Percentiles rank a stretch among this genome's conserved stretches.
These are phyloP conservation scores for Wickerhamiella galacta DNA, from an alignment of 805 yeast genomes.

Conservation along the genomic window DNA sequence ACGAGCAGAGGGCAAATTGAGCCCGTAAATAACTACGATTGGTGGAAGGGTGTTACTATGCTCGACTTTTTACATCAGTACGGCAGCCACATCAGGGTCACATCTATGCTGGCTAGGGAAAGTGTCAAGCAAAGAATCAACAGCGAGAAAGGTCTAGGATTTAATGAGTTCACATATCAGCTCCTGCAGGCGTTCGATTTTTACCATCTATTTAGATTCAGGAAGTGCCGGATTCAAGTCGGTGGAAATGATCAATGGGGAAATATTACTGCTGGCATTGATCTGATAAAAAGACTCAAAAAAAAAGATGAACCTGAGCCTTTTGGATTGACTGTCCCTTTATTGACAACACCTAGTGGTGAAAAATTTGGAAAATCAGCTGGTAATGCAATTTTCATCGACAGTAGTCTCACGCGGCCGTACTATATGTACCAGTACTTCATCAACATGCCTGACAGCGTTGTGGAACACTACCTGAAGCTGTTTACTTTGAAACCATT, in stretches of 20 bases:
- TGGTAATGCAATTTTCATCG: slow-evolving; percentile 88
- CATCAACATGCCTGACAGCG: slow-evolving; percentile 47
- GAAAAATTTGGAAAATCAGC: slow-evolving; percentile 94
- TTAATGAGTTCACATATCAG: slow-evolving; percentile 88
- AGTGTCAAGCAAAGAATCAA: slow-evolving; percentile 61
- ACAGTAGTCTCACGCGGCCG: slow-evolving; percentile 54
- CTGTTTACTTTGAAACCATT: slow-evolving; percentile 67
- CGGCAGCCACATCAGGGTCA: slow-evolving; percentile 66
- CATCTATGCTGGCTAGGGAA: slow-evolving; percentile 79
- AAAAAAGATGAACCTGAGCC: slow-evolving; percentile 18
- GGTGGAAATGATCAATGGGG: slow-evolving; percentile 99
- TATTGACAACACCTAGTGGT: slow-evolving; percentile 75
- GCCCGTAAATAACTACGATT: slow-evolving; percentile 48
- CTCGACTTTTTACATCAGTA: slow-evolving; percentile 59
- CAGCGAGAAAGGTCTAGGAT: slow-evolving; percentile 67
- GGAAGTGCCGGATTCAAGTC: slow-evolving; percentile 51
- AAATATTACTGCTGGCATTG: slow-evolving; percentile 90
- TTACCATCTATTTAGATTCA: slow-evolving; percentile 50
- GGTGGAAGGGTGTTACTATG: slow-evolving; percentile 75
- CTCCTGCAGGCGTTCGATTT: slow-evolving; percentile 87
- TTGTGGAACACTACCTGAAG: slow-evolving; percentile 49
- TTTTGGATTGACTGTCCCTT: slow-evolving; percentile 77
- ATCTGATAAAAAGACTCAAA: slow-evolving; percentile 50
- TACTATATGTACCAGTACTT: slow-evolving; percentile 77
- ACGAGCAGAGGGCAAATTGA: slow-evolving; percentile 24